phyloP scores from a whole-genome alignment of 2,329 filamentous ascomycete genomes.

The Fusarium compactum region DNA sequence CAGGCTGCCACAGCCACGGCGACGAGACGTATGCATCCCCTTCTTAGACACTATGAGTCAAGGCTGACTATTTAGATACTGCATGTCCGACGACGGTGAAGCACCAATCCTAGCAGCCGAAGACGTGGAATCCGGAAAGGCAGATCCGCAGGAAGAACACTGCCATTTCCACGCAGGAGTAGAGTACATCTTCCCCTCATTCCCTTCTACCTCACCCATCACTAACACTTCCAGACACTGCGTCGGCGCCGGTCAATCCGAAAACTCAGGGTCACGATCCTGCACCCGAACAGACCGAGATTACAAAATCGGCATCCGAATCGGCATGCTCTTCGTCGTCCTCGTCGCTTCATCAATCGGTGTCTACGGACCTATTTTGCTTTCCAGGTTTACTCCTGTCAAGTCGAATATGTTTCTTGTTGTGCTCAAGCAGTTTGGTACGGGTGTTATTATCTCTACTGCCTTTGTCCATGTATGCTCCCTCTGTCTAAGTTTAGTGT shows the following conservation, averaged over 20 bases:
- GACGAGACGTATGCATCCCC: constrained; percentile 68
- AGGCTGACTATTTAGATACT: constrained; percentile 26
- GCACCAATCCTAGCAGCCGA: constrained; percentile 31
- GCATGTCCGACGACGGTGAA: constrained; percentile 40
- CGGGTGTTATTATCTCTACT: constrained; percentile 77
- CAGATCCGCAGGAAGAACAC: constrained; percentile 50
- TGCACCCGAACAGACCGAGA: constrained; percentile 63
- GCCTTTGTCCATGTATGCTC: constrained; percentile 73
- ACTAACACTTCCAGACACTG: constrained; percentile 63
- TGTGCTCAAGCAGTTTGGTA: constrained; percentile 79
- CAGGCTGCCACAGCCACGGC: constrained; percentile 72
- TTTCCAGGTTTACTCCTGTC: constrained; percentile 66
- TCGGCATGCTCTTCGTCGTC: constrained; percentile 81
- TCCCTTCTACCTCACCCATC: too few relatives aligned
- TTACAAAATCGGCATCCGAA: constrained; percentile 76
- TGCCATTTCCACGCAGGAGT: constrained; percentile 83
- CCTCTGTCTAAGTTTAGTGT: fast-evolving
- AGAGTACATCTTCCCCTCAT: constrained; percentile 66
- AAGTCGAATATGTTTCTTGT: constrained; percentile 65
- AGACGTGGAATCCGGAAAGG: constrained; percentile 31
- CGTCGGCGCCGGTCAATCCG: constrained; percentile 56
- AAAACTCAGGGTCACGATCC: constrained; percentile 47
- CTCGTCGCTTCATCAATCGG: constrained; percentile 75
- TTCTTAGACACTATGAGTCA: too few relatives aligned
- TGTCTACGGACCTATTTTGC: constrained; percentile 76